These are phyloP conservation scores for Elsinoe necatrix DNA, from an alignment of 2,329 filamentous ascomycete species.

Conservation along the genomic window DNA sequence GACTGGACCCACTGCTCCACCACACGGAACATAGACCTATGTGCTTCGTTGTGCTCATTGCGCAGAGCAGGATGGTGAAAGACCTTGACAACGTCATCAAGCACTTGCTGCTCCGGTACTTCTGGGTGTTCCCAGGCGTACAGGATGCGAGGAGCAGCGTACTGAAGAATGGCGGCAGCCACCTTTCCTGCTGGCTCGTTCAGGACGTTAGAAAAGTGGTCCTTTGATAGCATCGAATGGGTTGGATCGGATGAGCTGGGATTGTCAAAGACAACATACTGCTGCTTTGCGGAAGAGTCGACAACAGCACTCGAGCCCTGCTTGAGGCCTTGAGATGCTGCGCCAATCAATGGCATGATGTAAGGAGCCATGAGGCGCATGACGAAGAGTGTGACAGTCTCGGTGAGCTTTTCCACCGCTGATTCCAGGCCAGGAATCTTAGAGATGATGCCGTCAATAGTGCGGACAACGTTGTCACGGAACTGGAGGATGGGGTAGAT, in stretches of 20 bases:
- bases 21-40: slow-evolving; percentile 79
- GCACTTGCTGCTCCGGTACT: slow-evolving; percentile 72
- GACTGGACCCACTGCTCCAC: slow-evolving; percentile 74
- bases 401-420: slow-evolving; percentile 87
- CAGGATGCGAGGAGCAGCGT: slow-evolving; percentile 75
- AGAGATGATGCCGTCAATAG: slow-evolving; percentile 74
- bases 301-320: slow-evolving; percentile 68
- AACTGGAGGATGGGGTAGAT: slow-evolving; percentile 95
- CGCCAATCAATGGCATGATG: slow-evolving; percentile 80
- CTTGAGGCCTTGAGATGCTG: slow-evolving; percentile 77
- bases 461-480: slow-evolving; percentile 84
- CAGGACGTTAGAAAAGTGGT: slow-evolving; percentile 44
- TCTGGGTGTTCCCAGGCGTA: slow-evolving; percentile 89
- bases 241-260: slow-evolving; percentile 42
- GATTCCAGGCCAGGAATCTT: slow-evolving; percentile 86
- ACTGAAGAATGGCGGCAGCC: slow-evolving; percentile 60
- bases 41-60: slow-evolving; percentile 66
- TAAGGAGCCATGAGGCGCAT: slow-evolving; percentile 86
- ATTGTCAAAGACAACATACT: slow-evolving; percentile 44
- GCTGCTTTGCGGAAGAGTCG: slow-evolving; percentile 42
- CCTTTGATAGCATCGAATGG: slow-evolving; percentile 45
- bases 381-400: slow-evolving; percentile 85
- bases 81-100: slow-evolving; percentile 68
- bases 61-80: slow-evolving; percentile 89
- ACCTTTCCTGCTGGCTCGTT: slow-evolving; percentile 43